Base-by-base conservation (phyloP, 2,329 filamentous ascomycete species). In the Penicillium sp. region DNA sequence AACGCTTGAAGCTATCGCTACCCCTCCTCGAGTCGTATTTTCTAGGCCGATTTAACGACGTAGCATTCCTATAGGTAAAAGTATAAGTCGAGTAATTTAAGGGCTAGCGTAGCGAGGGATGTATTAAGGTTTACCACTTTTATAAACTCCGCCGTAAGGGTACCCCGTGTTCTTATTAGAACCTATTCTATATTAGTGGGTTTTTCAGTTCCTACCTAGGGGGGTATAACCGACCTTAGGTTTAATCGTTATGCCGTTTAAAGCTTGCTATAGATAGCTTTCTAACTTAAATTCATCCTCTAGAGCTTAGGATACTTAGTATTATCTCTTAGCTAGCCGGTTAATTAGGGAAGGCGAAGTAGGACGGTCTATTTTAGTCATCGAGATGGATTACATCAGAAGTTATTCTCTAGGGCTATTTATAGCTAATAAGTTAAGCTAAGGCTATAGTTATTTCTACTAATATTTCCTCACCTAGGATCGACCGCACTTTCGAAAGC, bases 21-120 rank as follows among this genome's bases (percentile, higher is more conserved):
- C 5, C 5, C 23, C 23, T 23, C 23, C 23, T 23, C 23, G 23
- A 23, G 23, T 23, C 23, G 23, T 23, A 23, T 23, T 23, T 23
- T 23, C 23, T 23, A 5, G 23, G 23, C 23, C 23, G 23, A 23
- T 23, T 23, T 23, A 5, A 23, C 23, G 23, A 23, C 23, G 23
- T 23, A 23, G 23, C 23, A 23, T 26, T 49, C 40, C 40, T 13
- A 51, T 19, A 51, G 32, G 36, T 30, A 51, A 10, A 51, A 32
- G 38, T 51, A 46, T 7, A 47, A 10, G 39, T 53, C 44, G 16
- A 53, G 44, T 10, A 48, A 18, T 29, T 47, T 35, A 14, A 53
- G 39, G 27, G 43, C 50, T 40, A 43, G 36, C 14, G 27, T 36
- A 23, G 43, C 29, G 5, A 47, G 36, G 30, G 43, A 4, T 13